Percentiles rank a stretch among this genome's conserved stretches.
Evolutionary conservation across 495 filamentous ascomycete genomes (phyloP).

Genomic region (Hypoxylon cercidicola): DNA sequence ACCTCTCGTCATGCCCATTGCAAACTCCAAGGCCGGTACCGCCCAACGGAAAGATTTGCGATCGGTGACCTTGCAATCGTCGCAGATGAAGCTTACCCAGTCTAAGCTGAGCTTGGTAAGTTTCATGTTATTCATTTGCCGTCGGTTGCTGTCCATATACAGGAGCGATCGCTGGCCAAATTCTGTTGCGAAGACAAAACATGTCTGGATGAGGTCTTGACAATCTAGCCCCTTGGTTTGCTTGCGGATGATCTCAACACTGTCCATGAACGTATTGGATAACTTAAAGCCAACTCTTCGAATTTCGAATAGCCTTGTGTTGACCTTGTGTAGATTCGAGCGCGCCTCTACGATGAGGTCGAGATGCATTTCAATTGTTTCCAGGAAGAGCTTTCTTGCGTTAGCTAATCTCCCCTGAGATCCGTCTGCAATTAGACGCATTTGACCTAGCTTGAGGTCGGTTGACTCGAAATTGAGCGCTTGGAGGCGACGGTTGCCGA

Average conservation of each 20-base stretch:
- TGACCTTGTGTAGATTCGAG: constrained; percentile 92
- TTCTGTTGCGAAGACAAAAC: constrained; percentile 97
- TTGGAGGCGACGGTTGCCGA: constrained; percentile 77
- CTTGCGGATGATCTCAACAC: constrained; percentile 87
- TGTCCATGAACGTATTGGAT: constrained; percentile 99
- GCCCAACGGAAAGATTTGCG: constrained; percentile 97
- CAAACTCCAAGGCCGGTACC: constrained; percentile 92
- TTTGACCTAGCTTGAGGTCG: constrained; percentile 85
- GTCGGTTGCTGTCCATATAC: constrained; percentile 92
- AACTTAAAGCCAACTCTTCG: constrained; percentile 95
- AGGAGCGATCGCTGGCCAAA: constrained; percentile 93
- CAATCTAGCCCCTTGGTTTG: constrained; percentile 88
- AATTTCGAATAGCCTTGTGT: constrained; percentile 90
- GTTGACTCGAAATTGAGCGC: constrained; percentile 79
- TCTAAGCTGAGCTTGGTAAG: constrained; percentile 92
- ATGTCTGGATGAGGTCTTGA: constrained; percentile 97
- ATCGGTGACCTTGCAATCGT: constrained; percentile 95
- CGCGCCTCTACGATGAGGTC: constrained; percentile 90
- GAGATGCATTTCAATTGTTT: constrained; percentile 80
- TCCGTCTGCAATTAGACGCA: constrained; percentile 90
- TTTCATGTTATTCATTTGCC: constrained; percentile 95
- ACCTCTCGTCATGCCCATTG: constrained; percentile 95
- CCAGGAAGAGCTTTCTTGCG: constrained; percentile 78
- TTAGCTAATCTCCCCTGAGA: constrained; percentile 80
- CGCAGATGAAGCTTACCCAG: constrained; percentile 97